Evolutionary conservation across 768 basidiomycete species (phyloP).

Genomic region (Austroboletus festivus): DNA sequence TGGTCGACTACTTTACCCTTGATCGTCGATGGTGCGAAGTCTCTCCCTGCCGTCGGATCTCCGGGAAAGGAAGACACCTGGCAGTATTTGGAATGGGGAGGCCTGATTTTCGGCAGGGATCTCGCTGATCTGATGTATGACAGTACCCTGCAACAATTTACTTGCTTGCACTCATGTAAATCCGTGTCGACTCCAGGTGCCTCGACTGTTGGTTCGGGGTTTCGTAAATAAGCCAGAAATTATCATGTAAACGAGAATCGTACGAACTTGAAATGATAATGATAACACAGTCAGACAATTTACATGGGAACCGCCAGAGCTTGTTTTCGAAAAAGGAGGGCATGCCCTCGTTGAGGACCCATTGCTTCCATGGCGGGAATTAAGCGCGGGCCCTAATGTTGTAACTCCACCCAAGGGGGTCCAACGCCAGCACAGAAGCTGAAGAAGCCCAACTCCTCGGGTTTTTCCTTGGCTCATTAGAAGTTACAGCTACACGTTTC

Average conservation of each 20-base stretch:
- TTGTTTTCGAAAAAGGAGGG: background rate
- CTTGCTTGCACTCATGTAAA: background rate
- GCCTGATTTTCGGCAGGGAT: background rate
- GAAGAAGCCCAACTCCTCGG: background rate
- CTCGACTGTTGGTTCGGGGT: no score
- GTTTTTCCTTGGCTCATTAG: background rate
- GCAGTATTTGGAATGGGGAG: no score
- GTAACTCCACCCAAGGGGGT: background rate
- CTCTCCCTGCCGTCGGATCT: no score
- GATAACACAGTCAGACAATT: no score
- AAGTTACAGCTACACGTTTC: background rate
- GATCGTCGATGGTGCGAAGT: no score
- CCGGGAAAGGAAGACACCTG: no score
- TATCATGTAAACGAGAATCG: no score
- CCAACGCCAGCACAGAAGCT: background rate
- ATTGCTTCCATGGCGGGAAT: background rate
- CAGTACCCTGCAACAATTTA: background rate
- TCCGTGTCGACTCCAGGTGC: no score
- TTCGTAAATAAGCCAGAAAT: no score
- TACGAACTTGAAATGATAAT: no score
- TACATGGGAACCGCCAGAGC: background rate
- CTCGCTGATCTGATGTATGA: background rate
- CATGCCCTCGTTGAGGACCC: background rate
- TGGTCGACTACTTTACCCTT: no score
- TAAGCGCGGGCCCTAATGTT: background rate